Evolutionary conservation across 2,329 filamentous ascomycete genomes (phyloP).

Genomic region (Monosporascus sp.): DNA sequence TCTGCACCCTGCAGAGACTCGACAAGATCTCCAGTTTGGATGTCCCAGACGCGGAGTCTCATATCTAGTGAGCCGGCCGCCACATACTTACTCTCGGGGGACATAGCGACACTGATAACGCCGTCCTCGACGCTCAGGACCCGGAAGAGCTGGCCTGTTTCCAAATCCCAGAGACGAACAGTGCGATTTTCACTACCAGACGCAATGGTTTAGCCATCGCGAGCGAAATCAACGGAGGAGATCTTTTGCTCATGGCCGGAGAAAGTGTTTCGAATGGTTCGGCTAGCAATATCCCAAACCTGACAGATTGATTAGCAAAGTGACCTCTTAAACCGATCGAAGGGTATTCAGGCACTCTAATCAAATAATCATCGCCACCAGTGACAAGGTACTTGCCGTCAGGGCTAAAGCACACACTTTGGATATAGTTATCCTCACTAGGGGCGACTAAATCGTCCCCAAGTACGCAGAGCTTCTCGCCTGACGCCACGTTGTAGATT

Average conservation of each 20-base stretch:
- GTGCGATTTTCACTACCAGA: slow-evolving; percentile 93
- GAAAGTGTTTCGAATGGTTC: slow-evolving; percentile 87
- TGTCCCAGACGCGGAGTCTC: slow-evolving; percentile 96
- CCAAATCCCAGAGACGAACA: slow-evolving; percentile 93
- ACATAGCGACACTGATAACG: slow-evolving; percentile 95
- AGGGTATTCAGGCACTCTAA: slow-evolving; percentile 60
- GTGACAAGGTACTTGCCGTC: slow-evolving; percentile 92
- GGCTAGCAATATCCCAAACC: slow-evolving; percentile 89
- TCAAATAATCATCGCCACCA: slow-evolving; percentile 95
- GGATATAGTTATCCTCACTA: slow-evolving; percentile 89
- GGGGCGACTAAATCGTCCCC: slow-evolving; percentile 85
- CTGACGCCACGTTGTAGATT: slow-evolving; percentile 88
- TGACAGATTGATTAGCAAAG: slow-evolving; percentile 26
- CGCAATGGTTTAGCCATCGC: slow-evolving; percentile 88
- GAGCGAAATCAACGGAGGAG: slow-evolving; percentile 91
- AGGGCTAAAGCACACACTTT: slow-evolving; percentile 97
- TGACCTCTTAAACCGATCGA: too few relatives aligned
- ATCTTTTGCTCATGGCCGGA: slow-evolving; percentile 98
- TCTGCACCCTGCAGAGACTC: slow-evolving; percentile 89
- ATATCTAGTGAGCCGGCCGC: slow-evolving; percentile 94
- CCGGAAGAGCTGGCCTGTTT: slow-evolving; percentile 73
- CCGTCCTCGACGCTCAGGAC: slow-evolving; percentile 92
- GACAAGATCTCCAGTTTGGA: slow-evolving; percentile 75
- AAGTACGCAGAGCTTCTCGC: slow-evolving; percentile 81
- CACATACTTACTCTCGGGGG: slow-evolving; percentile 88